These are phyloP conservation scores for Chiua sp. DNA, from an alignment of 1,284 basidiomycete genomes.

Conservation along the genomic window DNA sequence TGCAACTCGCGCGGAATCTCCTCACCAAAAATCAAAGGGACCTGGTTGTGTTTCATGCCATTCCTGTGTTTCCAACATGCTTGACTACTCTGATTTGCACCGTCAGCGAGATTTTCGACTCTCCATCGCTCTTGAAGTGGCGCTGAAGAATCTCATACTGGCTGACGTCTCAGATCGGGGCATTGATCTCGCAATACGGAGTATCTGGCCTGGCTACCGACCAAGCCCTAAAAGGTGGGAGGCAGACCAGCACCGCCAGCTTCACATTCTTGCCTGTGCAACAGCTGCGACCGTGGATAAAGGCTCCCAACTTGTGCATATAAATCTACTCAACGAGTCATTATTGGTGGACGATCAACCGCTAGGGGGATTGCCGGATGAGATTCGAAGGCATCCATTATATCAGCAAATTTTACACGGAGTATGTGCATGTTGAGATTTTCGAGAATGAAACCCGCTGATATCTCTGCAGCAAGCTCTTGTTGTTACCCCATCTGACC, in stretches of 20 bases:
- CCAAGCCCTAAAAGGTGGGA: neutral
- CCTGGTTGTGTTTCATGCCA: neutral
- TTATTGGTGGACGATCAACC: slow-evolving; percentile 37
- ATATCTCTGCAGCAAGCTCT: slow-evolving; percentile 36
- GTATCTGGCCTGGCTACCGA: slow-evolving; percentile 38
- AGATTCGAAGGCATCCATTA: slow-evolving; percentile 28
- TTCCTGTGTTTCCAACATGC: neutral
- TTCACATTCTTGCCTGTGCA: neutral
- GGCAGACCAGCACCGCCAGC: too few relatives aligned
- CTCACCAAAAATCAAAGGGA: too few relatives aligned
- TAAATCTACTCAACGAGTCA: neutral
- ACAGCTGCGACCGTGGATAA: neutral
- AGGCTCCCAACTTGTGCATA: neutral
- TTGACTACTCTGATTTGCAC: slow-evolving; percentile 13
- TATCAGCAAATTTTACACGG: slow-evolving; percentile 41
- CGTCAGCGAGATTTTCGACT: slow-evolving; percentile 35
- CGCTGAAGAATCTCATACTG: slow-evolving; percentile 15
- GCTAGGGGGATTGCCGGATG: slow-evolving; percentile 41
- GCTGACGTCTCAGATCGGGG: slow-evolving; percentile 14
- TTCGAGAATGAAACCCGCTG: too few relatives aligned
- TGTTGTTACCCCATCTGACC: slow-evolving; percentile 42
- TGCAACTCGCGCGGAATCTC: neutral
- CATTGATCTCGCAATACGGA: slow-evolving; percentile 40
- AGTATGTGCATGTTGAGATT: too few relatives aligned
- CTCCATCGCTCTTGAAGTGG: slow-evolving; percentile 33